These are phyloP conservation scores for Carex myosuroides DNA, from an alignment of 176 grass and related monocot species.

Conservation along the genomic window DNA sequence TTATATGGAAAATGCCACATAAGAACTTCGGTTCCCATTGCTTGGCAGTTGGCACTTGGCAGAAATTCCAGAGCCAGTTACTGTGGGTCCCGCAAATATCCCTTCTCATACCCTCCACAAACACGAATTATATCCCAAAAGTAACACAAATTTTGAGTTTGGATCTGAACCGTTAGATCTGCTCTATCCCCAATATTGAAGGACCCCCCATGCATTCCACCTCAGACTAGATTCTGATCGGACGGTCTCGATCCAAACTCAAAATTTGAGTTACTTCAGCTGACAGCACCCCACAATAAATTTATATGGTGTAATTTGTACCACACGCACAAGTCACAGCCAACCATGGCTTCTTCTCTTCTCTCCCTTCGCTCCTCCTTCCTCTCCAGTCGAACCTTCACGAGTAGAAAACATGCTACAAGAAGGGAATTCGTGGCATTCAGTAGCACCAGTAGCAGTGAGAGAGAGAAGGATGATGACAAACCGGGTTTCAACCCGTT, in stretches of 20 bases:
- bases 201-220: too few species aligned
- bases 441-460: constrained; percentile 27
- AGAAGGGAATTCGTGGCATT: constrained; percentile 10
- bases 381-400: neutral
- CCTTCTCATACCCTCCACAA: neutral
- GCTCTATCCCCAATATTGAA: too few species aligned
- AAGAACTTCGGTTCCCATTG: neutral
- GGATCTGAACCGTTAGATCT: too few species aligned
- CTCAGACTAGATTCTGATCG: too few species aligned
- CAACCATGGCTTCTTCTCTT: constrained; percentile 4
- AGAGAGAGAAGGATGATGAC: constrained; percentile 15
- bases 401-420: neutral
- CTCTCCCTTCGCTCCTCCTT: constrained; percentile 17
- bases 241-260: too few species aligned
- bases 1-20: neutral
- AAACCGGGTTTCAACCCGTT: constrained; percentile 64
- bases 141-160: too few species aligned
- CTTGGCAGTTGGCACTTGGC: neutral
- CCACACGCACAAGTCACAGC: neutral
- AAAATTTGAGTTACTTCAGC: too few species aligned
- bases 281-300: neutral
- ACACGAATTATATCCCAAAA: neutral
- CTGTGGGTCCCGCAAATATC: constrained; percentile 12
- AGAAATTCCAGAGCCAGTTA: neutral
- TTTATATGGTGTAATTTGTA: neutral